Evolutionary conservation across 345 rosid species (phyloP).

Genomic region (Citrus medica): DNA sequence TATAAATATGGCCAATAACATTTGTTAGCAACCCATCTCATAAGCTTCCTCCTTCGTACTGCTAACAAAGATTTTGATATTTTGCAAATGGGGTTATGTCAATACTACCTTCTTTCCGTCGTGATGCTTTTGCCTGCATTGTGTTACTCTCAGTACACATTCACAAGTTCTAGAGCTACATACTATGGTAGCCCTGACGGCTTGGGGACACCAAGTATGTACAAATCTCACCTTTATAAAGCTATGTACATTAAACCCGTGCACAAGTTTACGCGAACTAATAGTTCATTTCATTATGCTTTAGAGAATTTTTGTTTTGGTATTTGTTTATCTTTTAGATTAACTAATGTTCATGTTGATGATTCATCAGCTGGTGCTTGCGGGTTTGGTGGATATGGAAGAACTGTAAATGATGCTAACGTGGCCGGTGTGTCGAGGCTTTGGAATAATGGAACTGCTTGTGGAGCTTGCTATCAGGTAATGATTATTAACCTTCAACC

Average conservation of each 20-base stretch:
- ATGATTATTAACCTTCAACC: slow-evolving; percentile 1
- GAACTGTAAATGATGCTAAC: slow-evolving; percentile 64
- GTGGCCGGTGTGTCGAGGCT: slow-evolving; percentile 80
- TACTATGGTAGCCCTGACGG: slow-evolving; percentile 86
- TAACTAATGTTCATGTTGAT: neutral
- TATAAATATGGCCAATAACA: slow-evolving; percentile 28
- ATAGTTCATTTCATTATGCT: neutral
- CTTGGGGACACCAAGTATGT: slow-evolving; percentile 72
- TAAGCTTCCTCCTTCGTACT: neutral
- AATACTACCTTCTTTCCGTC: slow-evolving; percentile 15
- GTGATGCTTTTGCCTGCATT: slow-evolving; percentile 40
- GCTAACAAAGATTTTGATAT: neutral
- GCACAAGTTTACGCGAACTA: neutral
- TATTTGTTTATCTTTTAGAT: too few species aligned
- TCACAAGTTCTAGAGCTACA: slow-evolving; percentile 62
- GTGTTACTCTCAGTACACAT: slow-evolving; percentile 34
- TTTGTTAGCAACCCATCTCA: neutral
- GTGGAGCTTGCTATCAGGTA: slow-evolving; percentile 92
- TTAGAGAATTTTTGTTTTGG: neutral
- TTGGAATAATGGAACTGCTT: slow-evolving; percentile 70
- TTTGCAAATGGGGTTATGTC: slow-evolving; percentile 20
- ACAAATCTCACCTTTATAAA: neutral
- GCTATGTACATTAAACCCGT: too few species aligned
- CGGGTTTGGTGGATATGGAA: slow-evolving; percentile 81
- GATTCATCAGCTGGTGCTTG: slow-evolving; percentile 67